These are phyloP conservation scores for Penicillium arizonense DNA, from an alignment of 495 filamentous ascomycete genomes.

Conservation along the genomic window DNA sequence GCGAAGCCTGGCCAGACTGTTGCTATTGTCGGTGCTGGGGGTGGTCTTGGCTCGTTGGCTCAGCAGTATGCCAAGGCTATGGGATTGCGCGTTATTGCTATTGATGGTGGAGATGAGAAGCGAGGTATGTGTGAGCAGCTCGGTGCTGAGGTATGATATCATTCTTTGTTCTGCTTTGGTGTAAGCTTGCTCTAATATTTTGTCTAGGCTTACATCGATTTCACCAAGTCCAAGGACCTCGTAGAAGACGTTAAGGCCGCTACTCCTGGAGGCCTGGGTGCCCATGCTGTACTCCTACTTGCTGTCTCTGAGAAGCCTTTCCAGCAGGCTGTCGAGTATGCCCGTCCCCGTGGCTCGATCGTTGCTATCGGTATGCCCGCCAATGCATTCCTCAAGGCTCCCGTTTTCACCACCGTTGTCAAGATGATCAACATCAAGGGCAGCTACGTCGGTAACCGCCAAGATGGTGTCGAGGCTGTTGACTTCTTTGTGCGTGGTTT, in stretches of 20 bases:
- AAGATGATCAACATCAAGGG: constrained; percentile 90
- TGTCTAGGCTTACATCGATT: constrained; percentile 66
- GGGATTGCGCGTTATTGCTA: constrained; percentile 72
- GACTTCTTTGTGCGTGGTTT: constrained; percentile 81
- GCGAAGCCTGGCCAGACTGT: constrained; percentile 64
- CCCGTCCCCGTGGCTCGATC: constrained; percentile 74
- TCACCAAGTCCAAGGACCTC: constrained; percentile 64
- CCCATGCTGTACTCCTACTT: constrained; percentile 81
- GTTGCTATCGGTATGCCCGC: constrained; percentile 84
- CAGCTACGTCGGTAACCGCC: constrained; percentile 84
- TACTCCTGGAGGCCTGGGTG: constrained; percentile 74
- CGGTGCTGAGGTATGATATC: constrained; percentile 47
- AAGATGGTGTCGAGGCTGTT: constrained; percentile 79
- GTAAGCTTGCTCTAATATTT: not conserved
- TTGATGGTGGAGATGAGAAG: constrained; percentile 79
- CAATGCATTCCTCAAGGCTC: constrained; percentile 70
- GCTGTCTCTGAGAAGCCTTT: constrained; percentile 87
- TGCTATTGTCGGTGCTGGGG: constrained; percentile 83
- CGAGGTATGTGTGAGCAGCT: constrained; percentile 60
- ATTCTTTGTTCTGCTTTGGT: not conserved
- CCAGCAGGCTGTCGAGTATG: constrained; percentile 85
- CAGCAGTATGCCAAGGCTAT: constrained; percentile 85
- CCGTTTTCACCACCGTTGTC: constrained; percentile 81
- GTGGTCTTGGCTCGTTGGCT: constrained; percentile 78
- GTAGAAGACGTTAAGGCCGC: constrained; percentile 75